Conservation (phyloP, 352 stramenopile species). For the Phytophthora cryptogea region DNA sequence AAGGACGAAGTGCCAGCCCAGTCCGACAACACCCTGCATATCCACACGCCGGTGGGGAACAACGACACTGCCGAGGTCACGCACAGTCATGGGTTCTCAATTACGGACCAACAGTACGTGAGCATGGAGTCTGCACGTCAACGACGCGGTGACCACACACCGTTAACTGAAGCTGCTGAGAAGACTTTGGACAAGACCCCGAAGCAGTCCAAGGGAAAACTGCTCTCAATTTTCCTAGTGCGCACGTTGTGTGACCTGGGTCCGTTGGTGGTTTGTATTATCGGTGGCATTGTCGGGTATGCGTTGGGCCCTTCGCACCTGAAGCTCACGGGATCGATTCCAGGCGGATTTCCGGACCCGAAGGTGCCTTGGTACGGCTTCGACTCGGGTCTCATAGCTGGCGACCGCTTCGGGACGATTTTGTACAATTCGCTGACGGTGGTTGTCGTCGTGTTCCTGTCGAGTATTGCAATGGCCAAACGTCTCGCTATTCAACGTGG, state of each 20-base stretch:
- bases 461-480: conserved; percentile 90
- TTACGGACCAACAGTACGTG: conserved; percentile 54
- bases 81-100: conserved; percentile 42
- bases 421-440: conserved; percentile 71
- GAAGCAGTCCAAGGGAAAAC: conserved; percentile 11
- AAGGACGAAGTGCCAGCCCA: conserved; percentile 9
- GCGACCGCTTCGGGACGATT: conserved; percentile 51
- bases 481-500: conserved; percentile 71
- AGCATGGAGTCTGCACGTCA: conserved; percentile 38
- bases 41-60: conserved; percentile 14
- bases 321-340: conserved; percentile 72
- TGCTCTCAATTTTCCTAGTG: conserved; percentile 37
- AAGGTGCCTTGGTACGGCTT: conserved; percentile 61
- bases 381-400: conserved; percentile 43
- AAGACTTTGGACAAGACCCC: conserved; percentile 10
- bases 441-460: conserved; percentile 86
- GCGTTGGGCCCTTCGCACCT: conserved; percentile 58
- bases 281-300: conserved; percentile 59
- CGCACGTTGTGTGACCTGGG: conserved; percentile 63
- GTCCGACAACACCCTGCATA: conserved; percentile 9
- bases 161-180: conserved; percentile 8
- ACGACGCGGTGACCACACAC: conserved; percentile 9
- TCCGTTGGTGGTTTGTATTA: conserved; percentile 72
- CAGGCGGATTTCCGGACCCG: conserved; percentile 59
- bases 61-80: conserved; percentile 16